Conservation (phyloP, 495 filamentous ascomycete species). For the Hypoxylon perforatum region DNA sequence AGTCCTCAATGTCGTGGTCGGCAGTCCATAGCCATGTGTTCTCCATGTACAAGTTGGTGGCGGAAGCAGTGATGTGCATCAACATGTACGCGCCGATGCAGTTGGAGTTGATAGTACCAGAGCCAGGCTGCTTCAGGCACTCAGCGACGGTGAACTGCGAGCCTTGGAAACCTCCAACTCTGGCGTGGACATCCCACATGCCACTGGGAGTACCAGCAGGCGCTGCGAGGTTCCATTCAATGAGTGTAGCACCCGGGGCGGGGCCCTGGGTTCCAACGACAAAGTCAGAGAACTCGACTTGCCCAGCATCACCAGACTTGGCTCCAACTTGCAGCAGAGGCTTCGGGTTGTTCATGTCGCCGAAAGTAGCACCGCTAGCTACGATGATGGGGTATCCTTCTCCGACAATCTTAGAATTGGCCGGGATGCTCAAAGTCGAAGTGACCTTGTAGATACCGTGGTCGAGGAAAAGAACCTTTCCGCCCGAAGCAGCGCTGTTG, state of each 20-base stretch:
- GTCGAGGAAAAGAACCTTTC: conserved; percentile 69
- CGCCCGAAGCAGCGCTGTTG: conserved; percentile 68
- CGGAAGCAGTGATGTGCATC: conserved; percentile 77
- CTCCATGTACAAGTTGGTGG: conserved; percentile 78
- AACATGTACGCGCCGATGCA: conserved; percentile 84
- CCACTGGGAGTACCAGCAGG: conserved; percentile 70
- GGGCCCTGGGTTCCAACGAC: conserved; percentile 76
- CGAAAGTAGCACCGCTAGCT: conserved; percentile 77
- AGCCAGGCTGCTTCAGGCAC: conserved; percentile 73
- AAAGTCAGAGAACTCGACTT: conserved; percentile 83
- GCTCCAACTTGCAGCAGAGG: conserved; percentile 81
- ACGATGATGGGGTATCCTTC: conserved; percentile 91
- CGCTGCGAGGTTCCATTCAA: conserved; percentile 76
- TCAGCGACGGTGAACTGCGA: conserved; percentile 79
- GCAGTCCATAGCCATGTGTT: conserved; percentile 95
- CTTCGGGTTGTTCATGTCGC: conserved; percentile 73
- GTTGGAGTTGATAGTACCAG: conserved; percentile 58
- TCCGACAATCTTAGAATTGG: conserved; percentile 76
- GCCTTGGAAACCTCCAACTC: conserved; percentile 82
- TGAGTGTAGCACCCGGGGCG: conserved; percentile 75
- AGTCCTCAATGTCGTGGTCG: conserved; percentile 88
- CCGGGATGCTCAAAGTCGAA: conserved; percentile 70
- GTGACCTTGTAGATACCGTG: conserved; percentile 73
- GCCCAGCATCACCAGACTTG: conserved; percentile 74
- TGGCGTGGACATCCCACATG: conserved; percentile 92